Percentiles rank a stretch among this genome's conserved stretches.
These are phyloP conservation scores for Herpetospermum pedunculosum DNA, from an alignment of 306 rosid species.

Conservation along the genomic window DNA sequence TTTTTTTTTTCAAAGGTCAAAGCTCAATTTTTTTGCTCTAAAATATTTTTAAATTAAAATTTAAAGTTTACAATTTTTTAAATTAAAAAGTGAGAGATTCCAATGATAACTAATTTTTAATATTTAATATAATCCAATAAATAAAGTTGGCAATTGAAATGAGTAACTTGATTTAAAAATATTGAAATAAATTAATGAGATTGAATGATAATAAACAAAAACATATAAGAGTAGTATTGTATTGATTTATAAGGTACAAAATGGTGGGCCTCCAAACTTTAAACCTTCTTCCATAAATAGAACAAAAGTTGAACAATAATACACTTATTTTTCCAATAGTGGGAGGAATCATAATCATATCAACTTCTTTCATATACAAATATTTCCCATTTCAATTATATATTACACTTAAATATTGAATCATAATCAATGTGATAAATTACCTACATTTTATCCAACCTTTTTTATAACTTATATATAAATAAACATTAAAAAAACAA, in stretches of 20 bases:
- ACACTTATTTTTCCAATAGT: not conserved
- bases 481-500: not conserved
- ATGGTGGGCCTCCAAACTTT: conserved; percentile 5
- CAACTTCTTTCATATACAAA: not conserved
- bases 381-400: not conserved
- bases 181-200: not conserved
- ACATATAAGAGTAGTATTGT: not conserved
- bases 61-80: too few species aligned
- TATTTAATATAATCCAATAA: not conserved
- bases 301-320: not conserved
- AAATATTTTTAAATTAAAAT: too few species aligned
- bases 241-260: not conserved
- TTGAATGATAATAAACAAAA: not conserved
- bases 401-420: not conserved
- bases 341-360: conserved; percentile 2
- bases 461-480: not conserved
- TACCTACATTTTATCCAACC: not conserved
- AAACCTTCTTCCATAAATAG: not conserved
- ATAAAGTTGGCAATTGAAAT: not conserved
- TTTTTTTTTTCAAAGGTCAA: too few species aligned
- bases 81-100: too few species aligned
- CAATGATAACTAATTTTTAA: too few species aligned
- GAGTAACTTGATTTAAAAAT: not conserved
- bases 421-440: not conserved
- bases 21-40: too few species aligned